A percentile compares a stretch with the other conserved stretches of the same genome.
phyloP scores from a whole-genome alignment of 345 rosid species.

The Erucastrum elatum region DNA sequence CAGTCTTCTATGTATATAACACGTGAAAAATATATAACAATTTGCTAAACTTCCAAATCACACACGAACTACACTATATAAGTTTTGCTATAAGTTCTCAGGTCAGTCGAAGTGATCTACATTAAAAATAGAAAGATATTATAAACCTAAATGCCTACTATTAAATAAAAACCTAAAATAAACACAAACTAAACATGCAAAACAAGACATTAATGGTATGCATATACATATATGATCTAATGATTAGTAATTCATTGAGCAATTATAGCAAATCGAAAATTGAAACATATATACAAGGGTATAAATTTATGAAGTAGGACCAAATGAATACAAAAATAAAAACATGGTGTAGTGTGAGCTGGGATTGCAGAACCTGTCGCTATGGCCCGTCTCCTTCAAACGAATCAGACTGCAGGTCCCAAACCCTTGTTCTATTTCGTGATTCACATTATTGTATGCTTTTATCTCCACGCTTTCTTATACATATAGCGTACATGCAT shows the following conservation, averaged over 20 bases:
- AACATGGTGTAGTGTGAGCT: constrained; percentile 34
- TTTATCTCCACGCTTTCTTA: constrained; percentile 18
- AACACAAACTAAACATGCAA: constrained; percentile 13
- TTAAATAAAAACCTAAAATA: background rate
- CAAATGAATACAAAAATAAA: constrained; percentile 25
- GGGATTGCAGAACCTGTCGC: constrained; percentile 38
- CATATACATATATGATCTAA: constrained; percentile 19
- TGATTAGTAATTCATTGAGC: constrained; percentile 25
- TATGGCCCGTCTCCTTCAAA: constrained; percentile 40
- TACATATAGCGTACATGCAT: background rate
- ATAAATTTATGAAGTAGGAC: constrained; percentile 27
- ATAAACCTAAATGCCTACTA: background rate
- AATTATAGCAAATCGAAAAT: constrained; percentile 12
- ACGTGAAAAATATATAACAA: background rate
- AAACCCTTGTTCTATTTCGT: constrained; percentile 44
- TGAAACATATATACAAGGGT: constrained; percentile 4
- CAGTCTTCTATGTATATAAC: background rate
- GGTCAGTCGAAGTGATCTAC: background rate
- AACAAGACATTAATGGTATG: constrained; percentile 12
- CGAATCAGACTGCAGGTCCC: constrained; percentile 42
- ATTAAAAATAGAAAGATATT: background rate
- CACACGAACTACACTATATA: background rate
- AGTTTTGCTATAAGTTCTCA: background rate
- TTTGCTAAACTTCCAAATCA: background rate
- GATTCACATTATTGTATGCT: constrained; percentile 40